phyloP scores from a whole-genome alignment of 768 basidiomycete genomes.

The Termitomyces bulborhizus region DNA sequence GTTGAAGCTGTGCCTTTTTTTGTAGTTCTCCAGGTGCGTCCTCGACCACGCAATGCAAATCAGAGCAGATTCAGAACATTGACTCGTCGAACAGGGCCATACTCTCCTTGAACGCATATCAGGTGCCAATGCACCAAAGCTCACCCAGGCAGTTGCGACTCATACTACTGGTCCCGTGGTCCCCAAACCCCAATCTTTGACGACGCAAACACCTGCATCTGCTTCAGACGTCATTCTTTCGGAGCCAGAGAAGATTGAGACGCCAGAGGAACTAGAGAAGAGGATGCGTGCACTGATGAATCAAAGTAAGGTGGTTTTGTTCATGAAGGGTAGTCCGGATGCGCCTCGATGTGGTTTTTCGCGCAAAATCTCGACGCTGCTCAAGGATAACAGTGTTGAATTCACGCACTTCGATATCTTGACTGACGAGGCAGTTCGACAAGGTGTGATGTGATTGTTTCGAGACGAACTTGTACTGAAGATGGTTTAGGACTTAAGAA shows the following conservation, averaged over 20 bases:
- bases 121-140: constrained; percentile 70
- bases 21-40: constrained; percentile 69
- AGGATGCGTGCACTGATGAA: constrained; percentile 73
- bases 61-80: not conserved
- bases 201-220: constrained; percentile 34
- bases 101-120: constrained; percentile 70
- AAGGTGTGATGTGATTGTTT: constrained; percentile 42
- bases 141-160: constrained; percentile 56
- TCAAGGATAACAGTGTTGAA: constrained; percentile 56
- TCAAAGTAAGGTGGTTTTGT: constrained; percentile 71
- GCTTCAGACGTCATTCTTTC: constrained; percentile 17
- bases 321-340: constrained; percentile 87
- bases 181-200: constrained; percentile 42
- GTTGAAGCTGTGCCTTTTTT: constrained; percentile 86
- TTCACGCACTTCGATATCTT: constrained; percentile 84
- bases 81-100: constrained; percentile 60
- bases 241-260: constrained; percentile 32
- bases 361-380: constrained; percentile 60
- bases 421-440: constrained; percentile 72
- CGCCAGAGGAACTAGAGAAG: constrained; percentile 56
- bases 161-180: constrained; percentile 36
- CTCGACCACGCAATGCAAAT: not conserved
- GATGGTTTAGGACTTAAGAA: constrained; percentile 51
- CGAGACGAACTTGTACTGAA: not conserved
- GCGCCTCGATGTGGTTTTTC: constrained; percentile 84